Evolutionary conservation across 2,329 filamentous ascomycete species (phyloP).

Genomic region (Chaetothyriales sp.): DNA sequence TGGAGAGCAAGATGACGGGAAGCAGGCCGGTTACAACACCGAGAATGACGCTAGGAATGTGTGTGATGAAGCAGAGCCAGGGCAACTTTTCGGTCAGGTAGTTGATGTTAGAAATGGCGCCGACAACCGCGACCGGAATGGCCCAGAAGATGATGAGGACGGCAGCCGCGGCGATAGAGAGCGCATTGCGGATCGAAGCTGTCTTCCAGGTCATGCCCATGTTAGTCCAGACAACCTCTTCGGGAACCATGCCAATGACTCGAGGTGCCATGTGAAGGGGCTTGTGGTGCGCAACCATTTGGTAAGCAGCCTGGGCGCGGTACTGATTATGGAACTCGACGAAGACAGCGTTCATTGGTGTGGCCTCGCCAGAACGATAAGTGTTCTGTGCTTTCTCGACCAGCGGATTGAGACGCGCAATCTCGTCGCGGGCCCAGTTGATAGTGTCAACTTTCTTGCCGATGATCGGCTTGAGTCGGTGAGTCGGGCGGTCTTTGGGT

Average conservation of each 20-base stretch:
- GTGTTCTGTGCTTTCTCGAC: constrained; percentile 54
- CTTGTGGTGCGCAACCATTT: constrained; percentile 75
- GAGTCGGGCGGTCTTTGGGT: constrained; percentile 60
- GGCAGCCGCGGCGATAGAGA: constrained; percentile 57
- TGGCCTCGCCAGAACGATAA: constrained; percentile 51
- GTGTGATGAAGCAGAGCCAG: constrained; percentile 61
- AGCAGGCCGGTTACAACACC: constrained; percentile 77
- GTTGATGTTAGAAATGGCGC: constrained; percentile 71
- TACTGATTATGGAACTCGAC: constrained; percentile 76
- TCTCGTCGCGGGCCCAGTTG: constrained; percentile 68
- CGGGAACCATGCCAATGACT: constrained; percentile 67
- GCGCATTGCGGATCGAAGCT: constrained; percentile 56
- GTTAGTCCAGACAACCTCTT: constrained; percentile 77
- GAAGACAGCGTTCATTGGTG: constrained; percentile 65
- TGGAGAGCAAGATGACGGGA: constrained; percentile 61
- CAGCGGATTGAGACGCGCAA: constrained; percentile 60
- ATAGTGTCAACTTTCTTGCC: constrained; percentile 92
- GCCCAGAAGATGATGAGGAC: constrained; percentile 80
- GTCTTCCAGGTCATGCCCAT: constrained; percentile 80
- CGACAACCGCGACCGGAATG: constrained; percentile 64
- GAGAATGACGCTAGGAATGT: constrained; percentile 56
- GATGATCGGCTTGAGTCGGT: constrained; percentile 56
- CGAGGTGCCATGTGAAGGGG: constrained; percentile 76
- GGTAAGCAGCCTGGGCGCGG: constrained; percentile 74
- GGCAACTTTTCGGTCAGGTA: constrained; percentile 45